These are phyloP conservation scores for Talaromyces amestolkiae DNA, from an alignment of 2,329 filamentous ascomycete genomes.

Conservation along the genomic window DNA sequence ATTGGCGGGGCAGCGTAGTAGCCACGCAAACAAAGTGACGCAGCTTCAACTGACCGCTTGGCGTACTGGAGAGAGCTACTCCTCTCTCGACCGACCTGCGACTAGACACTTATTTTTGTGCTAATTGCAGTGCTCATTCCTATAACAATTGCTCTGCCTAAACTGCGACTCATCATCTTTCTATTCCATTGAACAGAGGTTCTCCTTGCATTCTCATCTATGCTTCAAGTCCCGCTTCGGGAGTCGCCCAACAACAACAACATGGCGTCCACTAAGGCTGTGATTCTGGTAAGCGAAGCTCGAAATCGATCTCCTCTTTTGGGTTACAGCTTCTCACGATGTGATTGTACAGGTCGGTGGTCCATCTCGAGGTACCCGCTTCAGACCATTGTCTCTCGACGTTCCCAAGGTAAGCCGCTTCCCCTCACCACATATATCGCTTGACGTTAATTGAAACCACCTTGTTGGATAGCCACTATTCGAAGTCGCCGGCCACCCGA, in stretches of 20 bases:
- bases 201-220: slow-evolving; percentile 22
- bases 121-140: neutral
- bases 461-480: slow-evolving; percentile 71
- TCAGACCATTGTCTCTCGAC: slow-evolving; percentile 91
- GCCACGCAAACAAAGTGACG: slow-evolving; percentile 7
- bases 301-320: neutral
- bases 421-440: slow-evolving; percentile 15
- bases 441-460: neutral
- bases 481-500: slow-evolving; percentile 95
- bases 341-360: slow-evolving; percentile 71
- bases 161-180: neutral
- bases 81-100: neutral
- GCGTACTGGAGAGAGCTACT: neutral
- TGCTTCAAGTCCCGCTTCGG: slow-evolving; percentile 48
- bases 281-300: slow-evolving; percentile 71
- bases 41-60: slow-evolving; percentile 14
- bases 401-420: slow-evolving; percentile 73
- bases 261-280: slow-evolving; percentile 75
- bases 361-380: slow-evolving; percentile 90
- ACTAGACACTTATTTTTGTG: neutral
- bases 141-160: neutral
- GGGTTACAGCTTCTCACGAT: neutral
- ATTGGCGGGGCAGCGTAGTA: slow-evolving; percentile 9
- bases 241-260: slow-evolving; percentile 30
- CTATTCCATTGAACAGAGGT: neutral